A percentile compares a stretch with the other conserved stretches of the same genome.
phyloP scores from a whole-genome alignment of 2,329 filamentous ascomycete species.

The Trichoderma endophyticum region DNA sequence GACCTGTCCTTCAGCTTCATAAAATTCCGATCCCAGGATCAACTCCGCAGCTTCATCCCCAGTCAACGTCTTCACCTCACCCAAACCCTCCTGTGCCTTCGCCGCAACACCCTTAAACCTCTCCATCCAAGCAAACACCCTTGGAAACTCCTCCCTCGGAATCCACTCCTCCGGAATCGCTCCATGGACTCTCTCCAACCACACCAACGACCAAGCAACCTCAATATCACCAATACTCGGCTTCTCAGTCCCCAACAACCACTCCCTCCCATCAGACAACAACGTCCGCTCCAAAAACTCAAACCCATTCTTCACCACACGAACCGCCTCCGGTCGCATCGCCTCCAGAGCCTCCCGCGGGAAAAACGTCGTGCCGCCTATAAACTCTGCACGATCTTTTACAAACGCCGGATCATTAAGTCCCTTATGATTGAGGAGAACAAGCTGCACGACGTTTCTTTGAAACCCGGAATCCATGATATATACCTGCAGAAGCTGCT shows the following conservation, averaged over 20 bases:
- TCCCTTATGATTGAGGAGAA: conserved; percentile 52
- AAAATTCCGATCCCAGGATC: conserved; percentile 45
- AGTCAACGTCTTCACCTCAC: conserved; percentile 41
- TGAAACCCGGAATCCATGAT: conserved; percentile 58
- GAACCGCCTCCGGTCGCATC: conserved; percentile 51
- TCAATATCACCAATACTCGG: conserved; percentile 65
- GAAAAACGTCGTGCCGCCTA: conserved; percentile 25
- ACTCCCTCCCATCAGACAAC: conserved; percentile 61
- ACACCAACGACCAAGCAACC: conserved; percentile 64
- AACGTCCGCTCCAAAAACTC: conserved; percentile 58
- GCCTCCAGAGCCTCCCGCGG: conserved; percentile 25
- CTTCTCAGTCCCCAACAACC: conserved; percentile 53
- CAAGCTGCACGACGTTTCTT: conserved; percentile 45
- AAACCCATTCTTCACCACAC: conserved; percentile 51
- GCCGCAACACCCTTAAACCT: conserved; percentile 52
- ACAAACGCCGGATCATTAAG: conserved; percentile 56
- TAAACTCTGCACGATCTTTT: conserved; percentile 50
- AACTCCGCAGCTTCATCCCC: conserved; percentile 51
- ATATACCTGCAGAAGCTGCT: conserved; percentile 54
- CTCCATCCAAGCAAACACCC: conserved; percentile 59
- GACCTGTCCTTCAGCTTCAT: conserved; percentile 42
- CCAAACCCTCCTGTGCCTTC: conserved; percentile 34
- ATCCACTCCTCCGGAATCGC: conserved; percentile 50
- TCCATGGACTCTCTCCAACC: conserved; percentile 56
- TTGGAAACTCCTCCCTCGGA: conserved; percentile 52